Evolutionary conservation across 495 filamentous ascomycete species (phyloP).

Genomic region (Penicillium coprophilum): DNA sequence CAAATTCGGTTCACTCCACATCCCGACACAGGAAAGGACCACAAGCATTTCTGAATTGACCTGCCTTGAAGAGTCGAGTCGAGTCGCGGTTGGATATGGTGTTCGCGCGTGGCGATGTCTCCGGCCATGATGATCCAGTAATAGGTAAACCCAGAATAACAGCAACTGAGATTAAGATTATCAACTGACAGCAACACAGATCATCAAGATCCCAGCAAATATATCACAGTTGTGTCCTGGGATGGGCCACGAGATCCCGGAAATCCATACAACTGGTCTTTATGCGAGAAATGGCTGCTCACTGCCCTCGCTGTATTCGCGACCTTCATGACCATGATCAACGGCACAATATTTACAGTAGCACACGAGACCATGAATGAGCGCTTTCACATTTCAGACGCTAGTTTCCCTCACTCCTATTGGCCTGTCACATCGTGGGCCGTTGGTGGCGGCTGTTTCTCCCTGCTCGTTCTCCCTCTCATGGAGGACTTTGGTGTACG

Average conservation of each 20-base stretch:
- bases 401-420: constrained; percentile 50
- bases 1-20: not conserved
- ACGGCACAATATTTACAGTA: constrained; percentile 47
- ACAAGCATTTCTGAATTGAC: not conserved
- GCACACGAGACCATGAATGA: constrained; percentile 40
- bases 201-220: constrained; percentile 16
- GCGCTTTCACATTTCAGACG: constrained; percentile 45
- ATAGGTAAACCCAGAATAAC: constrained; percentile 14
- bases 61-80: not conserved
- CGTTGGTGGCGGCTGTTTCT: constrained; percentile 46
- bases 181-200: constrained; percentile 15
- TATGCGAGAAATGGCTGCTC: constrained; percentile 41
- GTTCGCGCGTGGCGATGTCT: constrained; percentile 29
- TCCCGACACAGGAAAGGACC: not conserved
- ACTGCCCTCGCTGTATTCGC: constrained; percentile 28
- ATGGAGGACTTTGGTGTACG: constrained; percentile 54
- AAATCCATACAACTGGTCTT: constrained; percentile 64
- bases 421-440: constrained; percentile 54
- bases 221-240: constrained; percentile 44
- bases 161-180: not conserved
- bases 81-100: constrained; percentile 18
- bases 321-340: constrained; percentile 41
- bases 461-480: constrained; percentile 49
- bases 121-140: constrained; percentile 22
- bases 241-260: constrained; percentile 51